Percentiles rank a stretch among this genome's conserved stretches.
These are phyloP conservation scores for Blastocystis sp. DNA, from an alignment of 352 stramenopile genomes.

Conservation along the genomic window DNA sequence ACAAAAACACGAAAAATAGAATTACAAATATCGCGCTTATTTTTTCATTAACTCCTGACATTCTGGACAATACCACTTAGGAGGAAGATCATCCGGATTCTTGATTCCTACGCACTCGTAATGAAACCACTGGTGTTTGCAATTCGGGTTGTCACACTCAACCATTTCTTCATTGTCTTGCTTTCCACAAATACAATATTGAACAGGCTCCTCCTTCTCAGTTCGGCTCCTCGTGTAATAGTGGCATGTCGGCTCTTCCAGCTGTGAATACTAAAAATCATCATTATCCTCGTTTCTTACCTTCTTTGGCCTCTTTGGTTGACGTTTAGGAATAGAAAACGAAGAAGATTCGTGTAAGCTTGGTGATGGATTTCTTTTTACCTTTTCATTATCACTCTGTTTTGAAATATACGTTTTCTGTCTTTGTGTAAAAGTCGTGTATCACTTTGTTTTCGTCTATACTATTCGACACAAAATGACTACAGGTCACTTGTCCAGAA, in stretches of 20 bases:
- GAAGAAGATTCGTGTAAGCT: background rate
- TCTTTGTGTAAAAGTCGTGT: constrained; percentile 50
- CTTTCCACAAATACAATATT: constrained; percentile 65
- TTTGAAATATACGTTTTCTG: background rate
- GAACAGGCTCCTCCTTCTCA: background rate
- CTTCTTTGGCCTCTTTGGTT: constrained; percentile 56
- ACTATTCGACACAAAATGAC: constrained; percentile 18
- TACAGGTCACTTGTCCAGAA: background rate
- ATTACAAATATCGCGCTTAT: background rate
- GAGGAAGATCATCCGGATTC: constrained; percentile 2
- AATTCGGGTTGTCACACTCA: constrained; percentile 82
- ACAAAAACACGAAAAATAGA: background rate
- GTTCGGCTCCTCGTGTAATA: constrained; percentile 37
- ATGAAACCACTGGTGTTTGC: constrained; percentile 85
- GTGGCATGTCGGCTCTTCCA: constrained; percentile 25
- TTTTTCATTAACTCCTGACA: background rate
- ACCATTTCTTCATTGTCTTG: constrained; percentile 84
- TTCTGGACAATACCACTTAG: constrained; percentile 39
- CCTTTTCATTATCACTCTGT: background rate
- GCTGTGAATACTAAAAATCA: constrained; percentile 42
- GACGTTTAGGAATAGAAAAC: constrained; percentile 2
- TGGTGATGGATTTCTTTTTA: constrained; percentile 30
- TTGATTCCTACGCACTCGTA: constrained; percentile 79
- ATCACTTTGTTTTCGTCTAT: constrained; percentile 50
- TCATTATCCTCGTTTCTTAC: background rate